phyloP scores from a whole-genome alignment of 2,329 filamentous ascomycete genomes.

The Magnaporthiopsis incrustans region DNA sequence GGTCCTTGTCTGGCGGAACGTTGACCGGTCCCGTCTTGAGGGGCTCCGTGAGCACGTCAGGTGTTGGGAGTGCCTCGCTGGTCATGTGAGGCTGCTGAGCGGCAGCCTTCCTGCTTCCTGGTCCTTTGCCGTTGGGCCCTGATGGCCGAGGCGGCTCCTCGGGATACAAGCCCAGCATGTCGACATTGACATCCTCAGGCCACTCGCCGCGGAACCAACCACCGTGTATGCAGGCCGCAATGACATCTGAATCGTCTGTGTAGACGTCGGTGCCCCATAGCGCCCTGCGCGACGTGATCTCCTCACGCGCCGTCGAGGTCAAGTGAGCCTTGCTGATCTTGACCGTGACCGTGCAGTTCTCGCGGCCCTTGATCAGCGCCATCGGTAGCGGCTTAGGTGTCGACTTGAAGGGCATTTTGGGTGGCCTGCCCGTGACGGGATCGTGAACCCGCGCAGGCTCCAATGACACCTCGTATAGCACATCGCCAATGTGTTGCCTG shows the following conservation, averaged over 20 bases:
- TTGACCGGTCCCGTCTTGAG: conserved; percentile 53
- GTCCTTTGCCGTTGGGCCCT: conserved; percentile 15
- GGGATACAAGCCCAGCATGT: conserved; percentile 51
- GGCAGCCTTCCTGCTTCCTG: conserved; percentile 23
- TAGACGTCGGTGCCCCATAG: conserved; percentile 94
- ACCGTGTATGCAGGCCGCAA: conserved; percentile 86
- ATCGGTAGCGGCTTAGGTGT: conserved; percentile 67
- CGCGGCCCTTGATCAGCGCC: conserved; percentile 62
- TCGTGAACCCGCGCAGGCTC: conserved; percentile 40
- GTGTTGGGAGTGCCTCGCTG: conserved; percentile 23
- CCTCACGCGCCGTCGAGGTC: conserved; percentile 60
- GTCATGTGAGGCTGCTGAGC: conserved; percentile 1
- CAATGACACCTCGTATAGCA: conserved; percentile 68
- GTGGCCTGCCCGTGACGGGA: conserved; percentile 41
- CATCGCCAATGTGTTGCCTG: conserved; percentile 75
- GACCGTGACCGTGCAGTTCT: conserved; percentile 86
- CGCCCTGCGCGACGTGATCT: conserved; percentile 72
- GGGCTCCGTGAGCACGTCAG: conserved; percentile 42
- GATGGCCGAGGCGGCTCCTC: conserved; percentile 18
- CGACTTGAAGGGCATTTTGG: conserved; percentile 28
- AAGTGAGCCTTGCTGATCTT: conserved; percentile 78
- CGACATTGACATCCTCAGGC: conserved; percentile 66
- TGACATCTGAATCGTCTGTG: conserved; percentile 88
- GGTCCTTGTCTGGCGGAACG: conserved; percentile 61
- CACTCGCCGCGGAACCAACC: conserved; percentile 91